A percentile compares a stretch with the other conserved stretches of the same genome.
Evolutionary conservation across 768 basidiomycete genomes (phyloP).

Genomic region (Lentinula sp.): DNA sequence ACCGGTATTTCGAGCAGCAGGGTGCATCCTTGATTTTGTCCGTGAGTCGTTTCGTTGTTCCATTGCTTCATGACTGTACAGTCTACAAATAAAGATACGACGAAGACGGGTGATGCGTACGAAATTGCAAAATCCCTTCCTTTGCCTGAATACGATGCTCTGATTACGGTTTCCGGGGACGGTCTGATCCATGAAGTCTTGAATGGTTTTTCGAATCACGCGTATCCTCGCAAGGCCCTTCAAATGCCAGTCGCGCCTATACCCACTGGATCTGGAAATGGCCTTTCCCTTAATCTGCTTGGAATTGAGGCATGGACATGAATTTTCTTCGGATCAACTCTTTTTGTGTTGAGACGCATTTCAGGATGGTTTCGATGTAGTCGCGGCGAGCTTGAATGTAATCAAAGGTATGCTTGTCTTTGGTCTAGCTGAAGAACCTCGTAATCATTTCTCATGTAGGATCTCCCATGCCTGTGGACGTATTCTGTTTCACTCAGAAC

Average conservation of each 20-base stretch:
- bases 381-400: conserved; percentile 66
- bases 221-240: conserved; percentile 54
- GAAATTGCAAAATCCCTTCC: conserved; percentile 54
- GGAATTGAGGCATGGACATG: conserved; percentile 47
- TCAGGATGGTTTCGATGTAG: conserved; percentile 67
- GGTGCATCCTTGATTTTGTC: conserved; percentile 54
- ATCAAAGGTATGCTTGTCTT: conserved; percentile 58
- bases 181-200: conserved; percentile 79
- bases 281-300: conserved; percentile 63
- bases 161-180: conserved; percentile 78
- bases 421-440: background rate
- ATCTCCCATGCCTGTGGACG: conserved; percentile 64
- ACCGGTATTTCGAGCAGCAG: conserved; percentile 66
- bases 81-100: conserved; percentile 44
- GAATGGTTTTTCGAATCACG: conserved; percentile 74
- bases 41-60: conserved; percentile 34
- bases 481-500: conserved; percentile 71
- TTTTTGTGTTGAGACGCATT: conserved; percentile 3
- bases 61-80: background rate
- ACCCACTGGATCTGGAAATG: conserved; percentile 82
- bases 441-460: conserved; percentile 32
- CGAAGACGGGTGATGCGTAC: conserved; percentile 54
- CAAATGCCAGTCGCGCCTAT: conserved; percentile 68
- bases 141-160: conserved; percentile 55
- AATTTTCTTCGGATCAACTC: background rate